phyloP scores from a whole-genome alignment of 148 eudicot species.

The Heliosperma pusillum region DNA sequence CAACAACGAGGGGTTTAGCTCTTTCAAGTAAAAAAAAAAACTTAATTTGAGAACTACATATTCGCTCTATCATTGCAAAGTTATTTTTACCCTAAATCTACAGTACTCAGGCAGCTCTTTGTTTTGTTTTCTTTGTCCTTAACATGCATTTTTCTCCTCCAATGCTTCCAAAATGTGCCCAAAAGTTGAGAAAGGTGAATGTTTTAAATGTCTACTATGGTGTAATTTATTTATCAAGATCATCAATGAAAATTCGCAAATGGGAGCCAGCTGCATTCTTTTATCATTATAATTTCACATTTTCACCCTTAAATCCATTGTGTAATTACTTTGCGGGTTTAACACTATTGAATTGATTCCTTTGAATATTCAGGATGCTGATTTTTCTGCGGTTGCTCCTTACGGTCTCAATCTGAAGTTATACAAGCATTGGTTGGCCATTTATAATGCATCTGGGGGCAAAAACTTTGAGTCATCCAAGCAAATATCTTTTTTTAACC shows the following conservation, averaged over 20 bases:
- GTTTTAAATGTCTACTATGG: not conserved
- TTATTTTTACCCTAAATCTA: not conserved
- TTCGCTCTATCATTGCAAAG: not conserved
- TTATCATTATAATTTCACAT: not conserved
- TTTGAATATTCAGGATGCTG: conserved; percentile 45
- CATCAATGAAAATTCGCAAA: not conserved
- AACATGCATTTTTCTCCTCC: not conserved
- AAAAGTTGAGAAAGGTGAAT: not conserved
- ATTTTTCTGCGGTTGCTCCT: conserved; percentile 24
- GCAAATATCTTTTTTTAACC: conserved; percentile 67
- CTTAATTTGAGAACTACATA: not conserved
- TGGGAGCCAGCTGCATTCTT: not conserved
- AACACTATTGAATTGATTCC: conserved; percentile 15
- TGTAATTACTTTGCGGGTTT: conserved; percentile 9
- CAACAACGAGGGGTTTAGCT: too few species aligned
- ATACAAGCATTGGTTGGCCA: conserved; percentile 72
- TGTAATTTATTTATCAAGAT: too few species aligned
- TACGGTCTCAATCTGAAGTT: conserved; percentile 58
- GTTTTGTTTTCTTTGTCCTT: not conserved
- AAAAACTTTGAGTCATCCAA: conserved; percentile 60
- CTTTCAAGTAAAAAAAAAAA: too few species aligned
- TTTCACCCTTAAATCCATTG: not conserved
- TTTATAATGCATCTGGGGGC: conserved; percentile 58
- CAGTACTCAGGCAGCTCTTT: not conserved
- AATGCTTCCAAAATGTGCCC: not conserved